Conservation (phyloP, 2,329 filamentous ascomycete genomes). For the Xylaria sp. region DNA sequence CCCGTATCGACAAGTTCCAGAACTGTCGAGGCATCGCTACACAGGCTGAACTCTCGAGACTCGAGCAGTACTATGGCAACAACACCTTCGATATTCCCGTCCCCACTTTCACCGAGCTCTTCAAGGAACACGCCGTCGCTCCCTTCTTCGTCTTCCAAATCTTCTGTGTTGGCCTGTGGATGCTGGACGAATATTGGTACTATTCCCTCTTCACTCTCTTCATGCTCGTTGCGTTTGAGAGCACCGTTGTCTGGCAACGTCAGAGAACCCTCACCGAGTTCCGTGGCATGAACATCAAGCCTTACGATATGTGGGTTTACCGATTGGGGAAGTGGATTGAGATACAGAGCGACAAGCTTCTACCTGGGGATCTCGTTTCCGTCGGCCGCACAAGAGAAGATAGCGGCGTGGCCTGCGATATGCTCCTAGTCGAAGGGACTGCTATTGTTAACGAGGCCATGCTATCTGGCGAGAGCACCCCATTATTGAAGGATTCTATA, state of each 20-base stretch:
- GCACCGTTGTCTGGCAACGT: slow-evolving; percentile 98
- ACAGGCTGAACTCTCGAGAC: slow-evolving; percentile 77
- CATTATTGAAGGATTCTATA: slow-evolving; percentile 93
- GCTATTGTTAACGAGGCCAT: slow-evolving; percentile 99
- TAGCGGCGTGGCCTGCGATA: slow-evolving; percentile 95
- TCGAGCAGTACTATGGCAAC: slow-evolving; percentile 92
- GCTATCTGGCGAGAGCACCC: slow-evolving; percentile 97
- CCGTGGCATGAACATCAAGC: slow-evolving; percentile 99
- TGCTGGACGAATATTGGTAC: slow-evolving; percentile 99
- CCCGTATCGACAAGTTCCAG: slow-evolving; percentile 81
- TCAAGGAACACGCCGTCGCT: slow-evolving; percentile 97
- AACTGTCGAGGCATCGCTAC: slow-evolving; percentile 78
- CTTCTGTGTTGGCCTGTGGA: slow-evolving; percentile 98
- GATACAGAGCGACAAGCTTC: slow-evolving; percentile 86
- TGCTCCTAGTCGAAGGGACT: slow-evolving; percentile 92
- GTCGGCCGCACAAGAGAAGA: slow-evolving; percentile 96
- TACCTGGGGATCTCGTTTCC: slow-evolving; percentile 93
- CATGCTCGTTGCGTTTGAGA: slow-evolving; percentile 98
- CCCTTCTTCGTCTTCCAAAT: slow-evolving; percentile 99
- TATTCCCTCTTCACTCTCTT: slow-evolving; percentile 98
- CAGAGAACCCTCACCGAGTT: slow-evolving; percentile 96
- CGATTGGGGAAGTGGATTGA: slow-evolving; percentile 88
- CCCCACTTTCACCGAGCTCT: slow-evolving; percentile 93
- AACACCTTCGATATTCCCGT: slow-evolving; percentile 99
- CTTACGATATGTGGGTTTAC: slow-evolving; percentile 93